A percentile compares a stretch with the other conserved stretches of the same genome.
Conservation (phyloP, 208 protist species). For the Cochliopodium minus region DNA sequence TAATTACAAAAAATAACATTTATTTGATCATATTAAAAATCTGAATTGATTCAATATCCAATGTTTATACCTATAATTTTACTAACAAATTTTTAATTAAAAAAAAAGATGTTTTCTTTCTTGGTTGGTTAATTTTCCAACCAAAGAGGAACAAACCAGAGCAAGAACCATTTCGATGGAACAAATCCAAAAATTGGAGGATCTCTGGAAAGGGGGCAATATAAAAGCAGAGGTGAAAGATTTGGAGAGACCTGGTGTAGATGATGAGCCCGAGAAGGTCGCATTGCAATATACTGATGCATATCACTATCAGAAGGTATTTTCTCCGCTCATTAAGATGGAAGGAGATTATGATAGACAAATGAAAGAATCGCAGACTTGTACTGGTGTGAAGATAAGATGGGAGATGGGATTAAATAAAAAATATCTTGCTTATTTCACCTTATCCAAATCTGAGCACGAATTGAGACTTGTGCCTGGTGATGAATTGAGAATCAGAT, state of each 20-base stretch:
- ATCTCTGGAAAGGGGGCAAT: slow-evolving; percentile 64
- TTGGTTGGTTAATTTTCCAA: slow-evolving; percentile 61
- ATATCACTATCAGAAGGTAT: slow-evolving; percentile 66
- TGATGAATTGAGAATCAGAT: slow-evolving; percentile 56
- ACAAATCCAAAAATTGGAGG: slow-evolving; percentile 65
- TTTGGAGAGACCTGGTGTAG: slow-evolving; percentile 34
- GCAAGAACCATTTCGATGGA: slow-evolving; percentile 41
- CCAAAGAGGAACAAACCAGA: slow-evolving; percentile 36
- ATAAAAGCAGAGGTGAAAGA: slow-evolving; percentile 40
- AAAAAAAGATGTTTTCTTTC: too few relatives aligned
- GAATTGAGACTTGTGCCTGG: slow-evolving; percentile 55
- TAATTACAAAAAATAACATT: too few relatives aligned
- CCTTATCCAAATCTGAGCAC: slow-evolving; percentile 36
- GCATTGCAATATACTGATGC: slow-evolving; percentile 59
- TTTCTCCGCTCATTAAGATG: slow-evolving; percentile 59
- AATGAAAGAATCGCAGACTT: slow-evolving; percentile 61
- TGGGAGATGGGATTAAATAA: slow-evolving; percentile 61
- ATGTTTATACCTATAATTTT: too few relatives aligned
- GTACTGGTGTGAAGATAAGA: slow-evolving; percentile 41
- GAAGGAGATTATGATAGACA: slow-evolving; percentile 69
- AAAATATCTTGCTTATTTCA: slow-evolving; percentile 38
- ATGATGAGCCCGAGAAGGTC: slow-evolving; percentile 37
- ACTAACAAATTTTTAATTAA: too few relatives aligned
- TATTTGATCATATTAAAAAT: too few relatives aligned
- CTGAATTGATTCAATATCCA: too few relatives aligned